Percentiles rank a stretch among this genome's conserved stretches.
Evolutionary conservation across 768 basidiomycete species (phyloP).

Genomic region (Stropharia rugosoannulata): DNA sequence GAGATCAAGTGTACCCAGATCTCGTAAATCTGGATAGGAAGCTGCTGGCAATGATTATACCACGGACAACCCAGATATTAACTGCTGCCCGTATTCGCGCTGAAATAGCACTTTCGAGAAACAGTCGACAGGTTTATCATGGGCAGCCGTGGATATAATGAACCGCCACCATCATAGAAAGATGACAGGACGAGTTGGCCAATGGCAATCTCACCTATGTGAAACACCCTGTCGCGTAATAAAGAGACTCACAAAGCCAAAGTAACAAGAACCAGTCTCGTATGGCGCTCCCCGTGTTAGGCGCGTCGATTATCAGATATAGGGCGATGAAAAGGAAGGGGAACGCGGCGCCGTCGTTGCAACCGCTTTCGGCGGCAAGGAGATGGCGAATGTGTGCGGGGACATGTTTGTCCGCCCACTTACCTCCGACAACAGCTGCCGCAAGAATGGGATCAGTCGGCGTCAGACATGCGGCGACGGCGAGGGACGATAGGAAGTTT

Average conservation of each 20-base stretch:
- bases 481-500: conserved; percentile 85
- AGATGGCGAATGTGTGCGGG: conserved; percentile 74
- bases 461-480: conserved; percentile 89
- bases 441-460: conserved; percentile 95
- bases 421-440: conserved; percentile 90
- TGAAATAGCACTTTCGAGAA: no score
- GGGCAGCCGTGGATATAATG: no score
- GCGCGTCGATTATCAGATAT: conserved; percentile 75
- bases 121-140: no score
- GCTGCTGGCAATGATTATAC: no score
- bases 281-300: conserved; percentile 57
- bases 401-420: conserved; percentile 97
- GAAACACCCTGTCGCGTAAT: conserved; percentile 7
- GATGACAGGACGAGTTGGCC: no score
- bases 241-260: conserved; percentile 71
- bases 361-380: conserved; percentile 78
- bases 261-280: conserved; percentile 86
- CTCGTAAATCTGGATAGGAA: no score
- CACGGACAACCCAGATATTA: no score
- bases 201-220: not conserved
- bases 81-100: no score
- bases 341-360: conserved; percentile 97
- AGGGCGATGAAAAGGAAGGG: conserved; percentile 91
- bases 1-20: no score
- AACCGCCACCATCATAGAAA: no score